phyloP scores from a whole-genome alignment of 768 basidiomycete species.

The Termitomyces sp. region DNA sequence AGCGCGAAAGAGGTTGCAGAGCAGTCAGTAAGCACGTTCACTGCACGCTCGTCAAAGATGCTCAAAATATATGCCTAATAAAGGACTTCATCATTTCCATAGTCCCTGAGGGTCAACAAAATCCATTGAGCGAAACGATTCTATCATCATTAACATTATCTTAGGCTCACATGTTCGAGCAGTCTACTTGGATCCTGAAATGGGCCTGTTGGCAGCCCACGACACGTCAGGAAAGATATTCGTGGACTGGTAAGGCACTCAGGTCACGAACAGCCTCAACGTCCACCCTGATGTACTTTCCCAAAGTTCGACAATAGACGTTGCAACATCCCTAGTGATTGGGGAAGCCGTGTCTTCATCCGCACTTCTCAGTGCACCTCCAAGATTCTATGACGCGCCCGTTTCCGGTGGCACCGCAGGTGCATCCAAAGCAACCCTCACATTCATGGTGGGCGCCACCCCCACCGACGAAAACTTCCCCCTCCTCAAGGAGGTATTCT shows the following conservation, averaged over 20 bases:
- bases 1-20: slow-evolving; percentile 33
- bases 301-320: slow-evolving; percentile 40
- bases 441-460: slow-evolving; percentile 36
- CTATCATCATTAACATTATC: not conserved
- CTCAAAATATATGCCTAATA: not conserved
- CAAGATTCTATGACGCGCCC: slow-evolving; percentile 37
- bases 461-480: slow-evolving; percentile 28
- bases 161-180: slow-evolving; percentile 34
- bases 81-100: slow-evolving; percentile 38
- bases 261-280: not conserved
- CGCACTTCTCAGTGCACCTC: slow-evolving; percentile 1
- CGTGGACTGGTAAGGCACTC: slow-evolving; percentile 33
- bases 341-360: slow-evolving; percentile 25
- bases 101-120: slow-evolving; percentile 35
- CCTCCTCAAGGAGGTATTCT: slow-evolving; percentile 28
- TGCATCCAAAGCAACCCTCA: slow-evolving; percentile 33
- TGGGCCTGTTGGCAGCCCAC: slow-evolving; percentile 30
- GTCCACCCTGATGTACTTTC: not conserved
- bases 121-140: not conserved
- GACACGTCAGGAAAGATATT: slow-evolving; percentile 36
- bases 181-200: slow-evolving; percentile 31
- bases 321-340: slow-evolving; percentile 30
- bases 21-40: slow-evolving; percentile 25
- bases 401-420: slow-evolving; percentile 40
- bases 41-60: not conserved